phyloP scores from a whole-genome alignment of 768 basidiomycete species.

The Coprinellus aureogranulatus region DNA sequence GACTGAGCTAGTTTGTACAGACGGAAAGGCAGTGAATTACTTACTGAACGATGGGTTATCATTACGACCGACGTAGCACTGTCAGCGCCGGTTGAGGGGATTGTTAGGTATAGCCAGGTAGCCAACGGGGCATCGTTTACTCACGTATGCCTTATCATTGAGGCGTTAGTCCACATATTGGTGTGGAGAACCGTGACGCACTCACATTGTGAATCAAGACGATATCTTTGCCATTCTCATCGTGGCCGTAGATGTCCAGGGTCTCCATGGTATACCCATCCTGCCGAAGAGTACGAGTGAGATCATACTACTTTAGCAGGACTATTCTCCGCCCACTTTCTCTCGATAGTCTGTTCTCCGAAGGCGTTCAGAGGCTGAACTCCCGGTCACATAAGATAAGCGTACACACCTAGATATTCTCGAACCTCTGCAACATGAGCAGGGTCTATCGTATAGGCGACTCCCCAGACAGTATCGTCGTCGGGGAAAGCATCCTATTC shows the following conservation, averaged over 20 bases:
- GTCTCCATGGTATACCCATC: conserved; percentile 88
- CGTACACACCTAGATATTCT: conserved; percentile 72
- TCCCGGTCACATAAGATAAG: too few relatives aligned
- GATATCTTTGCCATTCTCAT: conserved; percentile 49
- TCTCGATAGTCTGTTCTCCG: conserved; percentile 83
- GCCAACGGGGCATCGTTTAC: conserved; percentile 16
- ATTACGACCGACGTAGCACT: conserved; percentile 86
- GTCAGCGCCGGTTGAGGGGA: background rate
- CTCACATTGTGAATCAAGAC: conserved; percentile 57
- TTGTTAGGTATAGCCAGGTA: background rate
- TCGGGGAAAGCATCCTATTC: conserved; percentile 68
- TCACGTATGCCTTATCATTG: conserved; percentile 46
- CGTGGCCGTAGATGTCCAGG: conserved; percentile 66
- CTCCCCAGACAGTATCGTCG: conserved; percentile 84
- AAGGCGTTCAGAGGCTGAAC: too few relatives aligned
- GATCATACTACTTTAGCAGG: background rate
- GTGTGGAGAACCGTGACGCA: background rate
- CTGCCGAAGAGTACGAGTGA: conserved; percentile 32
- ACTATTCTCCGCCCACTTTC: conserved; percentile 49
- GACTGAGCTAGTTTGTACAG: background rate
- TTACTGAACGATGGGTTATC: conserved; percentile 88
- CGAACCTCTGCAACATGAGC: conserved; percentile 70
- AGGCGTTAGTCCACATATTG: conserved; percentile 1
- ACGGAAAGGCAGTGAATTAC: conserved; percentile 16
- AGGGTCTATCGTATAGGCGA: conserved; percentile 87